Percentiles rank a stretch among this genome's conserved stretches.
Conservation (phyloP, 495 filamentous ascomycete species). For the Penicillium simplicissimum region DNA sequence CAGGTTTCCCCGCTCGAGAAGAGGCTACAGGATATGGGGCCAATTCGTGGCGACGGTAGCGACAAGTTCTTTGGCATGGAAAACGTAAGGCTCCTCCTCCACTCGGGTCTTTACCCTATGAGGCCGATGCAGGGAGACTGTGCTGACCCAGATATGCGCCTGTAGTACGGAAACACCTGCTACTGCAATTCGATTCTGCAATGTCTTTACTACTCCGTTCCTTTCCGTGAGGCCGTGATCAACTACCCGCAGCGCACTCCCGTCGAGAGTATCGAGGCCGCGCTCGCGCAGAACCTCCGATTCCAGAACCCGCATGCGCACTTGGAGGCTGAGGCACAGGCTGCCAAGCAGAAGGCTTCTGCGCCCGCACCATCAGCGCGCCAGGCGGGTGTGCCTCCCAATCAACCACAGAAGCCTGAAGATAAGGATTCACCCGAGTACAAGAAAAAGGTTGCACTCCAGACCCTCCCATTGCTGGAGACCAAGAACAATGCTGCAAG, state of each 20-base stretch:
- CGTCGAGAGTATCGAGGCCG: conserved; percentile 51
- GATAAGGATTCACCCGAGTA: conserved; percentile 85
- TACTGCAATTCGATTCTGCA: conserved; percentile 99
- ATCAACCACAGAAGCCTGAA: conserved; percentile 70
- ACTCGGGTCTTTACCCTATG: background rate
- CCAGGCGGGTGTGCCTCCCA: conserved; percentile 50
- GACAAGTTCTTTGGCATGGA: conserved; percentile 99
- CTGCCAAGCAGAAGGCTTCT: conserved; percentile 46
- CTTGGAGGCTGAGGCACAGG: conserved; percentile 44
- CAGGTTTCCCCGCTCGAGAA: conserved; percentile 81
- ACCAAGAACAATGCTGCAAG: conserved; percentile 73
- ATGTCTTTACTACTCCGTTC: conserved; percentile 91
- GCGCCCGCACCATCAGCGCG: conserved; percentile 39
- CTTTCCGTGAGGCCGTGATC: conserved; percentile 93
- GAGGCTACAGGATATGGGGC: conserved; percentile 75
- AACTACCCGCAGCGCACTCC: conserved; percentile 77
- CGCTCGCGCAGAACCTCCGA: conserved; percentile 47
- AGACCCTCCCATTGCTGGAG: conserved; percentile 81
- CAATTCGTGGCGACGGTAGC: conserved; percentile 81
- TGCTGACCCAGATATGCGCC: conserved; percentile 4
- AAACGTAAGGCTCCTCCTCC: conserved; percentile 65
- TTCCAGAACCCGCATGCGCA: conserved; percentile 46
- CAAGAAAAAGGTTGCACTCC: conserved; percentile 92
- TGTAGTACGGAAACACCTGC: conserved; percentile 93
- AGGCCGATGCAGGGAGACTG: background rate